Evolutionary conservation across 2,329 filamentous ascomycete genomes (phyloP).

Genomic region (Cladosporium velox): DNA sequence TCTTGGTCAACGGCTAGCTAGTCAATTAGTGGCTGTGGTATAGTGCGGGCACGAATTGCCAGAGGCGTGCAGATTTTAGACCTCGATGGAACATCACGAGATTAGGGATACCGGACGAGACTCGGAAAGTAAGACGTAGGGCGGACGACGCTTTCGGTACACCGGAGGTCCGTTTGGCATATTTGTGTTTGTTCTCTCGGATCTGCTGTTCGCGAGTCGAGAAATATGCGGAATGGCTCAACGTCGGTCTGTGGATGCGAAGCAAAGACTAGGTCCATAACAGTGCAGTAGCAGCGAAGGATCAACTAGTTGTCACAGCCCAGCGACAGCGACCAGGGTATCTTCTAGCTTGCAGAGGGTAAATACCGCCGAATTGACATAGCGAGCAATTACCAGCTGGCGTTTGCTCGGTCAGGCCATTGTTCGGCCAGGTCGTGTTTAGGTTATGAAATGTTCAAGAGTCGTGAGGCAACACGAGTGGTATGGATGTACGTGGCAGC

Average conservation of each 20-base stretch:
- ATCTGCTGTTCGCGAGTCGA: neutral
- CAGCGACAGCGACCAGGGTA: neutral
- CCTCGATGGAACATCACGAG: constrained; percentile 7
- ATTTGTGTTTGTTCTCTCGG: neutral
- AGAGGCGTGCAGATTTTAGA: constrained; percentile 1
- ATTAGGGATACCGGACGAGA: neutral
- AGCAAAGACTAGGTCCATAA: neutral
- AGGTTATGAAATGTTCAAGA: neutral
- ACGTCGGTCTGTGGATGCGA: neutral
- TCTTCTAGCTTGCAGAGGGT: neutral
- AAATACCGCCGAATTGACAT: neutral
- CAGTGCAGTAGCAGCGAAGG: neutral
- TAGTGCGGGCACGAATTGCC: constrained; percentile 2
- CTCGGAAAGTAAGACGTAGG: neutral
- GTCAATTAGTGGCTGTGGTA: neutral
- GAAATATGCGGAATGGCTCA: neutral
- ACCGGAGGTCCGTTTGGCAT: neutral
- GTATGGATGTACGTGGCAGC: neutral
- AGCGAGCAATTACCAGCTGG: neutral
- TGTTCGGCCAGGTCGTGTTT: neutral
- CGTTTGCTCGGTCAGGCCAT: neutral
- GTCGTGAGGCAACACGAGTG: neutral
- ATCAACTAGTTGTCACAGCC: neutral
- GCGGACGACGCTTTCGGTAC: neutral
- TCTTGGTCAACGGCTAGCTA: neutral